These are phyloP conservation scores for Ceratopteris richardii DNA, from an alignment of 75 land plant species.

Conservation along the genomic window DNA sequence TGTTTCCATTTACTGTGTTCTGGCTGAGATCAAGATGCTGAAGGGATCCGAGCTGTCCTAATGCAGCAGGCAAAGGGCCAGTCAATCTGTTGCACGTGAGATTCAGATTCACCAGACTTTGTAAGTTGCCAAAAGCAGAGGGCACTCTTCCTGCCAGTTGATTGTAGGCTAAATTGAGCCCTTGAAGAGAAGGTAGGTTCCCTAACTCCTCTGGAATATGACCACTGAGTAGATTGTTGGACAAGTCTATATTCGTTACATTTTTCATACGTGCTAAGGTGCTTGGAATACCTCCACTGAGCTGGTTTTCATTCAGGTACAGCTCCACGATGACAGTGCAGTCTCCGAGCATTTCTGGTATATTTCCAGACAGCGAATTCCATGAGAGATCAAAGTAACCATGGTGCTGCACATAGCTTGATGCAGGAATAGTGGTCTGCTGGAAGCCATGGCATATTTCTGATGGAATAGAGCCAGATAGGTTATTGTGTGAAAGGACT, in stretches of 20 bases:
- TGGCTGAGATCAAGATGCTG: constrained; percentile 35
- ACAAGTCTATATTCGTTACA: background rate
- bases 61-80: constrained; percentile 33
- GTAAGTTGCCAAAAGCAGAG: background rate
- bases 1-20: constrained; percentile 28
- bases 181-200: background rate
- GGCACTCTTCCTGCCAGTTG: background rate
- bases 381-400: constrained; percentile 27
- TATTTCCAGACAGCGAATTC: background rate
- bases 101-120: background rate
- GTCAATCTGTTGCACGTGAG: constrained; percentile 31
- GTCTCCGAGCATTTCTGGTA: constrained; percentile 3
- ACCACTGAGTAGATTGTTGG: background rate
- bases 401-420: constrained; percentile 3
- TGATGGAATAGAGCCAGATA: constrained; percentile 43
- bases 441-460: constrained; percentile 13
- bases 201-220: background rate
- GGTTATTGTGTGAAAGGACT: constrained; percentile 44
- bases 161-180: background rate
- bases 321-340: constrained; percentile 10
- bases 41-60: constrained; percentile 22
- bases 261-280: background rate
- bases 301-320: constrained; percentile 10
- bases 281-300: constrained; percentile 5
- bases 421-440: constrained; percentile 3